Base-by-base conservation (phyloP, 495 filamentous ascomycete species). In the Chaetomium cochliodes region DNA sequence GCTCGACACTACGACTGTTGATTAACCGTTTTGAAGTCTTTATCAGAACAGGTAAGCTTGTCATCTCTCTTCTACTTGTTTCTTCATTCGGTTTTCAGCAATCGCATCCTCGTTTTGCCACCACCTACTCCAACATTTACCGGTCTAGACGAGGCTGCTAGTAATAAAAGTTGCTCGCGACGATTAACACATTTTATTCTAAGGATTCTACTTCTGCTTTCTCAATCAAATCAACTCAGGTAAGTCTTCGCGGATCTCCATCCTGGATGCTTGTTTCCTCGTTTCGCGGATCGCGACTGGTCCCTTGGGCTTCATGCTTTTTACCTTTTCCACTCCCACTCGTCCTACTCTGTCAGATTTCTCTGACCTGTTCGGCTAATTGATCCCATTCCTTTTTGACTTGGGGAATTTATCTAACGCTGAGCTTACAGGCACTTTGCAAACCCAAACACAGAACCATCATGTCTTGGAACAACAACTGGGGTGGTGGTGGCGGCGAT, bases 381-480 rank as follows among this genome's bases (percentile, higher is more conserved):
- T 46, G 5, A 33, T 0, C 26, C 8, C 16, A 6, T 23, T 44
- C 37, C 9, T 15, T 33, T 50, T 20, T 22, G 2, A 28, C 39
- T 22, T 30, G 42, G 16, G 16, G 22, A 41, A 16, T 11, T 44
- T 44, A 7, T 37, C 41, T 44, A 15, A 44, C 41, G 5, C 16
- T 2, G 2, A 44, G 16, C 16, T 5, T 15, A 11, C 25, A 63
- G 60, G 25, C 33, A 12, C 3, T 5, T n/a, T 2, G 13, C 49
- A 16, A 53, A 47, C 30, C 25, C 13, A 3, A 30, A 7, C 1
- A 44, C 33, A 5, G 9, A 16, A 28, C 50, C 51, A 54, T 7
- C 22, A 63, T 63, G 60, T 56, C 60, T 22, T 63, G 60, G 60
- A 25, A 23, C 41, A 33, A 47, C 51, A 39, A 47, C 41, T 44